Conservation (phyloP, 768 basidiomycete species). For the Fomitopsis serialis region DNA sequence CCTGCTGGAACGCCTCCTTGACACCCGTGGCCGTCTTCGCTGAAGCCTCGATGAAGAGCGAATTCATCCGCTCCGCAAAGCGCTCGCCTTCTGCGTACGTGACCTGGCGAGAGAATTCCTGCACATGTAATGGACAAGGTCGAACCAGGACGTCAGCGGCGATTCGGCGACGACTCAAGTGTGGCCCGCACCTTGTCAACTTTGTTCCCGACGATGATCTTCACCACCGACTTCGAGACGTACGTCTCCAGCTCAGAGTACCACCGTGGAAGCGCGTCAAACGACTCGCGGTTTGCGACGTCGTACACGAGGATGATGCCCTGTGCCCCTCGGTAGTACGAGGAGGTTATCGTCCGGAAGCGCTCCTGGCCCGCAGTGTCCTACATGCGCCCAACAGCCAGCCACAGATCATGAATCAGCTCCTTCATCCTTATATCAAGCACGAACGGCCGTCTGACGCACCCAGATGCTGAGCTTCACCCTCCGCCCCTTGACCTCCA, state of each 20-base stretch:
- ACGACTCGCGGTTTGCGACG: constrained; percentile 87
- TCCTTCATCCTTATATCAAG: not conserved
- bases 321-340: constrained; percentile 89
- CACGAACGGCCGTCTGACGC: constrained; percentile 19
- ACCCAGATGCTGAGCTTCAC: constrained; percentile 98
- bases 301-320: constrained; percentile 92
- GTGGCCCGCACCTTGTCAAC: constrained; percentile 67
- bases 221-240: constrained; percentile 77
- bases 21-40: constrained; percentile 91
- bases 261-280: constrained; percentile 93
- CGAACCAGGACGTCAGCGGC: not conserved
- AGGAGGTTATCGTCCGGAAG: constrained; percentile 91
- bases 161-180: no score
- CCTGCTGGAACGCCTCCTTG: constrained; percentile 65
- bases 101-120: constrained; percentile 93
- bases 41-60: constrained; percentile 86
- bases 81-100: constrained; percentile 67
- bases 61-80: constrained; percentile 79
- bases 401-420: not conserved
- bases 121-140: not conserved
- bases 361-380: constrained; percentile 97
- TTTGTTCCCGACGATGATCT: constrained; percentile 95
- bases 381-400: constrained; percentile 33
- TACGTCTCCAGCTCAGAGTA: constrained; percentile 91
- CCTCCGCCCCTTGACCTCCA: constrained; percentile 77